A percentile compares a stretch with the other conserved stretches of the same genome.
These are phyloP conservation scores for Calocera viscosa DNA, from an alignment of 768 basidiomycete genomes.

Conservation along the genomic window DNA sequence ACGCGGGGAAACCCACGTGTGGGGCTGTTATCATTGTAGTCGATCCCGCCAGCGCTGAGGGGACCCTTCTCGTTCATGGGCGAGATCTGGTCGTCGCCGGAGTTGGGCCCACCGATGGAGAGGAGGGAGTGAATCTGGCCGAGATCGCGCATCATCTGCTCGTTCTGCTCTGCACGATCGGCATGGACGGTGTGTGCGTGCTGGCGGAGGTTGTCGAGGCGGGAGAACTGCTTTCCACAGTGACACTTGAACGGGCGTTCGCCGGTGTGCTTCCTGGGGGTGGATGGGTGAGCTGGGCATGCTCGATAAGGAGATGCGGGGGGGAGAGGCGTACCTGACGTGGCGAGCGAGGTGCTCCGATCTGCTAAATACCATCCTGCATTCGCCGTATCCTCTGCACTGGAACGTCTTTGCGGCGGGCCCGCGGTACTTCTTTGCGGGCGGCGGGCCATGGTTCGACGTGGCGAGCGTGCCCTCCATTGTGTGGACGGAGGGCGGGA, in stretches of 20 bases:
- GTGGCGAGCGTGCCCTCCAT: background rate
- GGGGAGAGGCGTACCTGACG: conserved; percentile 53
- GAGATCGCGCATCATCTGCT: conserved; percentile 82
- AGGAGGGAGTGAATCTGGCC: conserved; percentile 72
- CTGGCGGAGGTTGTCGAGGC: conserved; percentile 92
- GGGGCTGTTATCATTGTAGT: background rate
- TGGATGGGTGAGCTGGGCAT: conserved; percentile 9
- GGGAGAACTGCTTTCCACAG: conserved; percentile 88
- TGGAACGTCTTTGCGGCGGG: conserved; percentile 89
- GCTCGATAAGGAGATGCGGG: background rate
- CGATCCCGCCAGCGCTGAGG: background rate
- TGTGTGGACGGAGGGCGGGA: background rate
- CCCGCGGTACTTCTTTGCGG: conserved; percentile 56
- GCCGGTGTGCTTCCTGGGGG: conserved; percentile 85
- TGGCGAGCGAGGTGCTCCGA: conserved; percentile 93
- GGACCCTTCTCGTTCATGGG: background rate
- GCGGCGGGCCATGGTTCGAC: background rate
- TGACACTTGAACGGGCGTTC: conserved; percentile 94
- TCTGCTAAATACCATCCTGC: conserved; percentile 91
- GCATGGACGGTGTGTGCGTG: conserved; percentile 95
- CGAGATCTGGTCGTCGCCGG: background rate
- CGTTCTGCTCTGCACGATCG: conserved; percentile 75
- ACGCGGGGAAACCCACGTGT: background rate
- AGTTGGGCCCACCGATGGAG: conserved; percentile 35
- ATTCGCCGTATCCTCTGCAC: conserved; percentile 88